Evolutionary conservation across 129 eudicot species (phyloP), one percentile per base, ranked within the genome.

Genomic region (Tagetes patula): DNA sequence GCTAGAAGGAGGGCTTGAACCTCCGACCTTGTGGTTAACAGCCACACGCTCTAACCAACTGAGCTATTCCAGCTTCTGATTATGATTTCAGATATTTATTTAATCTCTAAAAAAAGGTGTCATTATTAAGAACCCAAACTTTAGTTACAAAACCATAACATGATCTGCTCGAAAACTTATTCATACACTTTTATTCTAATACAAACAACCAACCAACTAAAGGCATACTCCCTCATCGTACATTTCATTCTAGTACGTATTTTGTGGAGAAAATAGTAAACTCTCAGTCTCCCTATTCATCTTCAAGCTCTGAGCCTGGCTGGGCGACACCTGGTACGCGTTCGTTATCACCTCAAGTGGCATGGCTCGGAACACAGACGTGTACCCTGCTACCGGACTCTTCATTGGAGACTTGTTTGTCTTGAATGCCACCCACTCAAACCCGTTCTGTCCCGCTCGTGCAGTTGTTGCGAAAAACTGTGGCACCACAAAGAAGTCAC

Each of bases 11-110:
- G 96, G 94, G 96, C 38, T 92, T 52, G 96, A 92, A 92, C 94
- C 96, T 87, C 97, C 97, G 96, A 92, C 97, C 97, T 92, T 92
- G 96, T 85, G 94, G 96, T 92, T 86, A 92, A 92, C 91, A 85
- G 91, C 96, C 96, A 89, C 94, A 92, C 94, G 91, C 96, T 92
- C 96, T 92, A 92, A 80, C 97, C 97, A 92, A 83, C 96, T 87
- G 98, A 92, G 88, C 91, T 85, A 87, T 87, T 89, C 95, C 91
- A 89, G 89, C 98, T 50, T 2, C n/a, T n/a, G n/a, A n/a, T 20
- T 20, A 20, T 20, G 0, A 20, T 20, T 20, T 0, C 27, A 20
- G 27, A 20, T 0, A 20, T 0, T 20, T 20, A 20, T 20, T 58
- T 8, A 3, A 30, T 58, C 0, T 9, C 0, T 11, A 3, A 7